phyloP scores from a whole-genome alignment of 2,329 filamentous ascomycete species.

The Aspergillus fischeri region DNA sequence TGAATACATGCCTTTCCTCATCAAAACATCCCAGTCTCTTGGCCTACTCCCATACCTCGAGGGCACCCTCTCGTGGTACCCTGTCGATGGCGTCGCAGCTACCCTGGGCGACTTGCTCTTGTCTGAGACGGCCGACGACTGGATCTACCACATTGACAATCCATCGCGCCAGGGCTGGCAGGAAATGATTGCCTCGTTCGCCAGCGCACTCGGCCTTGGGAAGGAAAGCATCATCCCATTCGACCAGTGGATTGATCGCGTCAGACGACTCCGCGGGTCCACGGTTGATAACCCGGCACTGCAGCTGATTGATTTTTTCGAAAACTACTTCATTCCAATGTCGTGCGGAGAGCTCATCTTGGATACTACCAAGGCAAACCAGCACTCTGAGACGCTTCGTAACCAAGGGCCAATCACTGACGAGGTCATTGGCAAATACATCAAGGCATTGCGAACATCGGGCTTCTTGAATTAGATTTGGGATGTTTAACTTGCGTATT shows the following conservation, averaged over 20 bases:
- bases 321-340: slow-evolving; percentile 38
- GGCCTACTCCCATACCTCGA: slow-evolving; percentile 40
- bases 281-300: slow-evolving; percentile 27
- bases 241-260: slow-evolving; percentile 36
- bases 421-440: neutral
- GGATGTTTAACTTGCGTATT: too few species aligned
- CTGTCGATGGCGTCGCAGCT: slow-evolving; percentile 42
- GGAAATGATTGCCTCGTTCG: slow-evolving; percentile 31
- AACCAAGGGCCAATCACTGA: slow-evolving; percentile 2
- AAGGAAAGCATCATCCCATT: slow-evolving; percentile 33
- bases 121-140: slow-evolving; percentile 17
- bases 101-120: slow-evolving; percentile 33
- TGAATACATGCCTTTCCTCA: slow-evolving; percentile 49
- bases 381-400: slow-evolving; percentile 31
- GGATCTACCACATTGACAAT: slow-evolving; percentile 47
- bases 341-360: slow-evolving; percentile 44
- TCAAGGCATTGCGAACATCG: too few species aligned
- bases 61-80: slow-evolving; percentile 43
- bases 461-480: too few species aligned
- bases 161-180: slow-evolving; percentile 41
- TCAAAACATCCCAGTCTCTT: slow-evolving; percentile 49
- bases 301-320: slow-evolving; percentile 27
- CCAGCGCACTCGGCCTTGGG: slow-evolving; percentile 30
- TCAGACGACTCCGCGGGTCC: slow-evolving; percentile 20
- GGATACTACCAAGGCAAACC: slow-evolving; percentile 29